These are phyloP conservation scores for Borealophlyctis nickersoniae DNA, from an alignment of 192 early-diverging fungal species.

Conservation along the genomic window DNA sequence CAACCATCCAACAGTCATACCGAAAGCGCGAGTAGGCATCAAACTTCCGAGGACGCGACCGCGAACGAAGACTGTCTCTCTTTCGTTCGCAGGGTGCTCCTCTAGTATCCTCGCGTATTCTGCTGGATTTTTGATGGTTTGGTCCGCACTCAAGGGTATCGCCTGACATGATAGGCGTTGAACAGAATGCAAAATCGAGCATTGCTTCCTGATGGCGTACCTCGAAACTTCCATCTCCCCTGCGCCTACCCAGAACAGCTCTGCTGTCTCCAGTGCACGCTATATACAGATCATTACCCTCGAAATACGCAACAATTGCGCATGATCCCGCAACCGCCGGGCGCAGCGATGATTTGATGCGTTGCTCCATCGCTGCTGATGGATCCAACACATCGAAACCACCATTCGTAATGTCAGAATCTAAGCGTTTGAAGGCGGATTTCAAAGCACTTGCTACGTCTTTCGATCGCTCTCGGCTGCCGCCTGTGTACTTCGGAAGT, in stretches of 20 bases:
- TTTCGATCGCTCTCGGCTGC: conserved; percentile 17
- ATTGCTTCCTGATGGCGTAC: too few relatives aligned
- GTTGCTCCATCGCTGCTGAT: background rate
- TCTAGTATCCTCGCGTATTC: conserved; percentile 48
- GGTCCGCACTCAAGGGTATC: conserved; percentile 39
- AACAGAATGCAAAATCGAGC: too few relatives aligned
- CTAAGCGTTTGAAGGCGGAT: conserved; percentile 42
- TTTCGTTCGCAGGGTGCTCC: conserved; percentile 50
- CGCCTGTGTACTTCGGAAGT: conserved; percentile 1
- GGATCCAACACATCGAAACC: conserved; percentile 22
- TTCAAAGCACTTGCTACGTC: conserved; percentile 36
- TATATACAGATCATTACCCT: conserved; percentile 47
- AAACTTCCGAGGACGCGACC: conserved; percentile 51
- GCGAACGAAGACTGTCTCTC: conserved; percentile 38
- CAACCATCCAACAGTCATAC: too few relatives aligned
- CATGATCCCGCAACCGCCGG: conserved; percentile 45
- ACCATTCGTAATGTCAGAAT: conserved; percentile 46
- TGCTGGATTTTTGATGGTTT: conserved; percentile 38
- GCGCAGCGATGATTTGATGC: conserved; percentile 15
- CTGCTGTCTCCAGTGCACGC: conserved; percentile 49
- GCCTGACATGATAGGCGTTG: too few relatives aligned
- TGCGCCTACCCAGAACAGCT: conserved; percentile 40
- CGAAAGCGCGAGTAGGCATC: conserved; percentile 55
- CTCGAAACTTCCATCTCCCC: conserved; percentile 31
- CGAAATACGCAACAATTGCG: conserved; percentile 46